A percentile compares a stretch with the other conserved stretches of the same genome.
These are phyloP conservation scores for Penicillium sp. DNA, from an alignment of 2,329 filamentous ascomycete genomes.

Conservation along the genomic window DNA sequence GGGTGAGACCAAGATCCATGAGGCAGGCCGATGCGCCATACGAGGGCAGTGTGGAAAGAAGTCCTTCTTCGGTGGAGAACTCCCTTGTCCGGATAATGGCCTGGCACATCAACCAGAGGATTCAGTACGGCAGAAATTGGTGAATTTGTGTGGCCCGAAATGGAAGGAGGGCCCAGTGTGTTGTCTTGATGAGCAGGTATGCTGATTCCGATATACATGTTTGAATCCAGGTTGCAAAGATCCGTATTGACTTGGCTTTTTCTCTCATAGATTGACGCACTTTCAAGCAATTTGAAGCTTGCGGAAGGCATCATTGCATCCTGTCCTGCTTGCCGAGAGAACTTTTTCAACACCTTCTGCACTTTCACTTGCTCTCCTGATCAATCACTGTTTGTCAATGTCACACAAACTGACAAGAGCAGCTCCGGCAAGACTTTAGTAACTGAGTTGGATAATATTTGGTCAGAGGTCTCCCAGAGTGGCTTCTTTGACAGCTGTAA, in stretches of 20 bases:
- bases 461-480: conserved; percentile 77
- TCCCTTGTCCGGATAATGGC: conserved; percentile 91
- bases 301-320: conserved; percentile 87
- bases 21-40: conserved; percentile 84
- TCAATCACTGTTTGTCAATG: conserved; percentile 91
- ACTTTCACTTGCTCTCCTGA: conserved; percentile 97
- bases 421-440: conserved; percentile 63
- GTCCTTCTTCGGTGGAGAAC: conserved; percentile 81
- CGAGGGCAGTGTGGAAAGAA: conserved; percentile 89
- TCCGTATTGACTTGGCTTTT: conserved; percentile 12
- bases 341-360: conserved; percentile 98
- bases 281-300: conserved; percentile 81
- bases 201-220: not conserved
- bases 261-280: conserved; percentile 63
- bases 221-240: not conserved
- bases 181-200: conserved; percentile 74
- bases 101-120: conserved; percentile 72
- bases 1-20: conserved; percentile 61
- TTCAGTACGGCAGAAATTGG: conserved; percentile 71
- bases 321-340: conserved; percentile 94
- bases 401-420: conserved; percentile 68
- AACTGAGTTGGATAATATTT: conserved; percentile 84
- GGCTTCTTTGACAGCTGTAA: conserved; percentile 98
- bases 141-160: conserved; percentile 80
- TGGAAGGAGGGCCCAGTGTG: conserved; percentile 85